phyloP scores from a whole-genome alignment of 2,329 filamentous ascomycete genomes.

The Lecanosticta acicola region DNA sequence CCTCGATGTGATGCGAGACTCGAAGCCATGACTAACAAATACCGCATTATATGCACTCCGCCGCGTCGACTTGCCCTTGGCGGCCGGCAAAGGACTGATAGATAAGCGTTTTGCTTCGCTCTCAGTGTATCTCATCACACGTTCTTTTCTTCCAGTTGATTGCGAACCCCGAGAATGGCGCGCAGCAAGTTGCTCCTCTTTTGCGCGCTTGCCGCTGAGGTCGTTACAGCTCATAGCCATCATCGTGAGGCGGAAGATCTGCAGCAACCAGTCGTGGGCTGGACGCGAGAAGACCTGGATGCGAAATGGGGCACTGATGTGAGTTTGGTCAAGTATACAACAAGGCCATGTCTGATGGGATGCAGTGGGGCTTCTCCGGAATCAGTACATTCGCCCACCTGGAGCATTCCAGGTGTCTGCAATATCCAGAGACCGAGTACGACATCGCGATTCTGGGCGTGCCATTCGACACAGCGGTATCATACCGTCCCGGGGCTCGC shows the following conservation, averaged over 20 bases:
- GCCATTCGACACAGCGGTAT: conserved; percentile 61
- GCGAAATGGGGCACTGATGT: conserved; percentile 28
- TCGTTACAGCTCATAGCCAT: conserved; percentile 12
- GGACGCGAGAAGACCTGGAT: conserved; percentile 26
- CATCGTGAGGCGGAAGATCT: conserved; percentile 13
- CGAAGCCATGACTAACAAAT: conserved; percentile 6
- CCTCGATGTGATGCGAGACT: background rate
- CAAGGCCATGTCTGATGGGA: background rate
- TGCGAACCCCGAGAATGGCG: background rate
- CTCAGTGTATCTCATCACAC: no score
- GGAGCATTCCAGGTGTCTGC: conserved; percentile 44
- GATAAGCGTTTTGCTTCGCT: no score
- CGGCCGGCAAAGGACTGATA: background rate
- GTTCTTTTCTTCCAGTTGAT: background rate
- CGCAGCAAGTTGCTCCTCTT: conserved; percentile 4
- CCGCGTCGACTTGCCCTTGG: background rate
- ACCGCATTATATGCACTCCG: conserved; percentile 4
- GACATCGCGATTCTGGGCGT: conserved; percentile 75
- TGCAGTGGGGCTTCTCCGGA: conserved; percentile 32
- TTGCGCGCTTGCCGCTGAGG: background rate
- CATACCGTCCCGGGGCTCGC: conserved; percentile 52
- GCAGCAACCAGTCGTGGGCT: conserved; percentile 22
- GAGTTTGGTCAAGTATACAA: background rate
- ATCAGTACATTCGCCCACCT: conserved; percentile 41
- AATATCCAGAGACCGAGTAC: conserved; percentile 39